Evolutionary conservation across 805 yeast genomes (phyloP), one percentile per base, ranked within the genome.

Genomic region (Metschnikowia lochheadii): DNA sequence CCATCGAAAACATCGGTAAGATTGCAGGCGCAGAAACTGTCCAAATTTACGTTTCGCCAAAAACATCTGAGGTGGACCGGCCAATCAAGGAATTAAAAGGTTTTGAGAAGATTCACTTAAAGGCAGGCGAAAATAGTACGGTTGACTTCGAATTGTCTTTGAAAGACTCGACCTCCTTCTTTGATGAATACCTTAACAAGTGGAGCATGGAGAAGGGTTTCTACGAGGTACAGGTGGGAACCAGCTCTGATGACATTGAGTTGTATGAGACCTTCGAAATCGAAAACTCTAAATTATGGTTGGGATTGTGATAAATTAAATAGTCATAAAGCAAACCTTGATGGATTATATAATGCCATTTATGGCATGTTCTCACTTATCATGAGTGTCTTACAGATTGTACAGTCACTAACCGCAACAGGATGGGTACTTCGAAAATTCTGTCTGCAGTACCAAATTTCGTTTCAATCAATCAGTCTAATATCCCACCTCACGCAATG

Each of bases 41-140:
- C 8, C 88, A 83, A 63, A 65, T 80, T 18, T 83, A 82, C 60
- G 60, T 83, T 50, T 56, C 67, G 38, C 69, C 70, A 31, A 61
- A 57, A 43, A 59, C 65, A 13, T 74, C 81, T 18, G 49, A 64
- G 13, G 61, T 73, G 38, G 70, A 70, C 46, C 74, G 87, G 59
- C 84, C 87, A 10, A 61, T 71, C 21, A 83, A 82, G 64, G 87
- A 83, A 58, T 70, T 83, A 62, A 82, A 80, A 63, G 84, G 78
- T 26, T 83, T 79, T 59, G 75, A 66, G 15, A 82, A 83, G 64
- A 75, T 78, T 7, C 61, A 53, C 36, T 58, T 83, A 51, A 57
- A 64, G 44, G 67, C 82, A 3, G 82, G 82, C 7, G 77, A 75
- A 55, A 49, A 70, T 8, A 64, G 65, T 48, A 58, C 63, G 0